Evolutionary conservation across 139 green algal species (phyloP).

Genomic region (Edaphochlamys debaryana): DNA sequence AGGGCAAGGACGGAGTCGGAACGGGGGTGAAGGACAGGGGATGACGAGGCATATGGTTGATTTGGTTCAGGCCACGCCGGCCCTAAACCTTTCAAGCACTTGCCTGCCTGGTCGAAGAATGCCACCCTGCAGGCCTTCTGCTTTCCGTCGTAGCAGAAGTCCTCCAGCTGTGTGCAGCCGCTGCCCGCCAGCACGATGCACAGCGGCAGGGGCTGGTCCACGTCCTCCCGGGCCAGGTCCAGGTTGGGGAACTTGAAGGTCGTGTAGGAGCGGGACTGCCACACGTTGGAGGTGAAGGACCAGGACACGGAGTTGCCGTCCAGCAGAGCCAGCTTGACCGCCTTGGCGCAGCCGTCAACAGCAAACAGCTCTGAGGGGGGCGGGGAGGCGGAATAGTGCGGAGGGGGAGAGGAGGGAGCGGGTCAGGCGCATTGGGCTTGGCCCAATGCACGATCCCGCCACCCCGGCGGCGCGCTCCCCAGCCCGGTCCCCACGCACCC

Average conservation of each 20-base stretch:
- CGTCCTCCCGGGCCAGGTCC: too few species aligned
- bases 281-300: background rate
- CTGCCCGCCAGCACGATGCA: background rate
- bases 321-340: background rate
- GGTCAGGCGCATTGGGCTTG: too few species aligned
- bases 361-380: background rate
- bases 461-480: too few species aligned
- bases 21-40: too few species aligned
- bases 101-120: background rate
- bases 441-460: too few species aligned
- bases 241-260: too few species aligned
- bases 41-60: too few species aligned
- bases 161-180: background rate
- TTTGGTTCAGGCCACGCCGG: too few species aligned
- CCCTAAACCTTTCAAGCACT: too few species aligned
- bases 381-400: too few species aligned
- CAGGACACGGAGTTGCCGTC: background rate
- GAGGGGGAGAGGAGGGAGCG: background rate
- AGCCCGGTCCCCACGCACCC: background rate
- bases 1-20: too few species aligned
- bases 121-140: background rate
- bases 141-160: background rate
- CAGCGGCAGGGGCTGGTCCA: too few species aligned
- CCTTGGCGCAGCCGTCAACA: background rate
- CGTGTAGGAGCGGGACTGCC: background rate